Evolutionary conservation across 495 filamentous ascomycete genomes (phyloP).

Genomic region (Daldinia childiae): DNA sequence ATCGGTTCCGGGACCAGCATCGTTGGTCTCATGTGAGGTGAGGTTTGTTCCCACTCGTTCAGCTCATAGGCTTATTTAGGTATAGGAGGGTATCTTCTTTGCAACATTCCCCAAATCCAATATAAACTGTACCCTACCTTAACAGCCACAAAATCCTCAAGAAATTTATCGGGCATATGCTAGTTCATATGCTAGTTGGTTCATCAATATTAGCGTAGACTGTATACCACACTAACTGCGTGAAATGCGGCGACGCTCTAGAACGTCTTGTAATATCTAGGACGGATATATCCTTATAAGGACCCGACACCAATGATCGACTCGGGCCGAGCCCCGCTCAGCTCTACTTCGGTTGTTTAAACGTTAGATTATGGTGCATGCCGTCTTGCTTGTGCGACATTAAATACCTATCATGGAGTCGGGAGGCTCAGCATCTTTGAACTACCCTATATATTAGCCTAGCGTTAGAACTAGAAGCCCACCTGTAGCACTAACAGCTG

Average conservation of each 20-base stretch:
- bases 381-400: background rate
- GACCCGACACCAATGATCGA: background rate
- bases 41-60: constrained; percentile 6
- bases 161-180: constrained; percentile 3
- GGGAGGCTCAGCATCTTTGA: constrained; percentile 3
- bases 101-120: constrained; percentile 13
- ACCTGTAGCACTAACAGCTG: background rate
- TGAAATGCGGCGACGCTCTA: background rate
- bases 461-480: background rate
- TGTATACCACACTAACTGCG: background rate
- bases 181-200: constrained; percentile 12
- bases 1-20: background rate
- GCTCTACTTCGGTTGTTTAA: background rate
- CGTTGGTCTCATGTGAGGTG: constrained; percentile 5
- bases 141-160: constrained; percentile 1
- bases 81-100: constrained; percentile 9
- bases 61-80: constrained; percentile 11
- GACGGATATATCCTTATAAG: background rate
- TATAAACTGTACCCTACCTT: constrained; percentile 11
- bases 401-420: constrained; percentile 11
- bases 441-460: background rate
- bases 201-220: background rate
- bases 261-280: background rate
- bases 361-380: background rate
- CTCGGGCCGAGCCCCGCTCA: constrained; percentile 6